These are phyloP conservation scores for Rosa lucieae DNA, from an alignment of 306 rosid species.

Conservation along the genomic window DNA sequence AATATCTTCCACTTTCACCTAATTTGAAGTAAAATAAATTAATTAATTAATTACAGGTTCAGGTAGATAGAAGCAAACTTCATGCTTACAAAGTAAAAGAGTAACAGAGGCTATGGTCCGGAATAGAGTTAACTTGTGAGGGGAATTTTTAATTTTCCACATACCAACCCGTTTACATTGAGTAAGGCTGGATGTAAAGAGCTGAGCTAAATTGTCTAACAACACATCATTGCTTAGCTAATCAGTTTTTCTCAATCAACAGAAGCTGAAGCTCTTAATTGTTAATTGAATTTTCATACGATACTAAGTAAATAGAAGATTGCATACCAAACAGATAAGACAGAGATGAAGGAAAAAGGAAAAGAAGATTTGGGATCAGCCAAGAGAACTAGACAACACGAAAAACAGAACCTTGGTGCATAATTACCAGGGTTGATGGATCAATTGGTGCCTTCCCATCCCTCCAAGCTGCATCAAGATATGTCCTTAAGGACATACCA, in stretches of 20 bases:
- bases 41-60: background rate
- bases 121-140: background rate
- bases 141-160: background rate
- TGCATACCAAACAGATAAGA: background rate
- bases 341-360: background rate
- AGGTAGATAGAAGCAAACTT: background rate
- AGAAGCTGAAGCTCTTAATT: background rate
- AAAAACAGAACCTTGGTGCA: background rate
- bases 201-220: background rate
- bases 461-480: constrained; percentile 97
- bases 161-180: background rate
- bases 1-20: constrained; percentile 97
- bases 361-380: background rate
- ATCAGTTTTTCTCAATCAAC: background rate
- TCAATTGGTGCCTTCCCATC: constrained; percentile 98
- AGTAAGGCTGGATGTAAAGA: background rate
- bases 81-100: background rate
- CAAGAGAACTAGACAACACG: background rate
- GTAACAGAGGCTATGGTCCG: background rate
- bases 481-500: constrained; percentile 96
- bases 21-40: constrained; percentile 5
- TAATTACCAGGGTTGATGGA: constrained; percentile 84
- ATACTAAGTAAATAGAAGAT: background rate
- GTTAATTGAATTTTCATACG: background rate
- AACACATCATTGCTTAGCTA: too few species aligned